phyloP scores from a whole-genome alignment of 1,139 yeast species.

The Spencermartinsiella ligniputridi region DNA sequence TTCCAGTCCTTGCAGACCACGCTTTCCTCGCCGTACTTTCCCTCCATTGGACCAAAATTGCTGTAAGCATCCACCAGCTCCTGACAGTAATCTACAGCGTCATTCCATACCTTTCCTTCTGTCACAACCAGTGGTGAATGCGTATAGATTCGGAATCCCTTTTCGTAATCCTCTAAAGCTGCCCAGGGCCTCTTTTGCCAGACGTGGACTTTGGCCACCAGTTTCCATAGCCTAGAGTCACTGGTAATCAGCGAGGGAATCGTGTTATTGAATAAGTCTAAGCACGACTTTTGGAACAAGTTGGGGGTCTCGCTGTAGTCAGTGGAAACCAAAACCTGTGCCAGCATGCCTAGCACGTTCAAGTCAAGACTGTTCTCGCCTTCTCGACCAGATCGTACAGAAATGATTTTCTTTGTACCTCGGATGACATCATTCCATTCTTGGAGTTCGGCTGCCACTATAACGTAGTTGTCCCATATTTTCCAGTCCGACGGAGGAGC shows the following conservation, averaged over 20 bases:
- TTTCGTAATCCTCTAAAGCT: conserved; percentile 80
- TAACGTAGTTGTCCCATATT: conserved; percentile 81
- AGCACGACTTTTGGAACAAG: conserved; percentile 54
- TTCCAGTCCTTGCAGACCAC: conserved; percentile 90
- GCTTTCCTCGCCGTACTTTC: conserved; percentile 79
- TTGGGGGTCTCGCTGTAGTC: conserved; percentile 15
- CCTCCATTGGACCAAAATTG: conserved; percentile 80
- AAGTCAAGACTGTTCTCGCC: conserved; percentile 71
- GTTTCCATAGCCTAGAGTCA: conserved; percentile 75
- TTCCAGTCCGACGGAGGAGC: conserved; percentile 78
- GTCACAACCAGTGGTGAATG: conserved; percentile 62
- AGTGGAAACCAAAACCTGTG: conserved; percentile 49
- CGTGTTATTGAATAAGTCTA: conserved; percentile 61
- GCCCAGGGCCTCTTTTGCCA: conserved; percentile 91
- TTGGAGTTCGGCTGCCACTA: conserved; percentile 72
- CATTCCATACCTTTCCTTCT: conserved; percentile 65
- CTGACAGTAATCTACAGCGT: conserved; percentile 72
- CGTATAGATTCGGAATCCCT: conserved; percentile 69
- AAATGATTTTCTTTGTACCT: conserved; percentile 64
- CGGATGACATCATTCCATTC: conserved; percentile 86
- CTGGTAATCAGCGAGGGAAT: conserved; percentile 68
- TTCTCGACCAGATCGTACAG: conserved; percentile 45
- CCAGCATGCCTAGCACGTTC: conserved; percentile 70
- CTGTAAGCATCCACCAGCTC: conserved; percentile 87
- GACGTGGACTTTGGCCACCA: conserved; percentile 75